These are phyloP conservation scores for Boletus vinaceobasis DNA, from an alignment of 768 basidiomycete species.

Conservation along the genomic window DNA sequence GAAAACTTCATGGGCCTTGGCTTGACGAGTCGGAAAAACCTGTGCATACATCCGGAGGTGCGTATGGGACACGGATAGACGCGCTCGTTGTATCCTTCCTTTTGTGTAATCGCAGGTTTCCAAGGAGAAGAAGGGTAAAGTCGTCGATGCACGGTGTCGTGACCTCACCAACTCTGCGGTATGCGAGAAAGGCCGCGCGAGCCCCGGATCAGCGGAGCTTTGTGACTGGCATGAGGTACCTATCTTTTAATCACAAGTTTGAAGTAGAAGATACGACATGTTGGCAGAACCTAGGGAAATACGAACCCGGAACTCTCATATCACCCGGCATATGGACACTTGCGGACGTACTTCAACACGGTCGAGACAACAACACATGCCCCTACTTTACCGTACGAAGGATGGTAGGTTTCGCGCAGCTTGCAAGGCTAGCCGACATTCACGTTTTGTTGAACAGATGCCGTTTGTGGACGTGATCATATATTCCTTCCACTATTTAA, in stretches of 20 bases:
- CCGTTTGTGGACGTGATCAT: conserved; percentile 95
- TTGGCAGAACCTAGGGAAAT: conserved; percentile 71
- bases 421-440: background rate
- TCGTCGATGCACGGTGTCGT: conserved; percentile 94
- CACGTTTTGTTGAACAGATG: conserved; percentile 55
- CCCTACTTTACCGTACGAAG: conserved; percentile 95
- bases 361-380: conserved; percentile 80
- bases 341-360: conserved; percentile 88
- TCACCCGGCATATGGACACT: conserved; percentile 90
- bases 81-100: background rate
- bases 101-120: conserved; percentile 45
- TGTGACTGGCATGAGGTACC: conserved; percentile 95
- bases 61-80: conserved; percentile 13
- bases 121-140: conserved; percentile 97
- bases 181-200: conserved; percentile 76
- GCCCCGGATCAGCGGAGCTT: conserved; percentile 88
- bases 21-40: conserved; percentile 91
- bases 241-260: background rate
- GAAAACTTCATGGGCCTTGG: conserved; percentile 83
- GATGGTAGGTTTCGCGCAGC: conserved; percentile 63
- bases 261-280: background rate
- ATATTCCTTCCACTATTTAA: conserved; percentile 97
- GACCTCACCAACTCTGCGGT: conserved; percentile 86
- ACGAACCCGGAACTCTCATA: conserved; percentile 78
- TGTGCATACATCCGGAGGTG: conserved; percentile 94